phyloP scores from a whole-genome alignment of 2,329 filamentous ascomycete genomes.

The Xenosphaeropsis pyriputrescens region DNA sequence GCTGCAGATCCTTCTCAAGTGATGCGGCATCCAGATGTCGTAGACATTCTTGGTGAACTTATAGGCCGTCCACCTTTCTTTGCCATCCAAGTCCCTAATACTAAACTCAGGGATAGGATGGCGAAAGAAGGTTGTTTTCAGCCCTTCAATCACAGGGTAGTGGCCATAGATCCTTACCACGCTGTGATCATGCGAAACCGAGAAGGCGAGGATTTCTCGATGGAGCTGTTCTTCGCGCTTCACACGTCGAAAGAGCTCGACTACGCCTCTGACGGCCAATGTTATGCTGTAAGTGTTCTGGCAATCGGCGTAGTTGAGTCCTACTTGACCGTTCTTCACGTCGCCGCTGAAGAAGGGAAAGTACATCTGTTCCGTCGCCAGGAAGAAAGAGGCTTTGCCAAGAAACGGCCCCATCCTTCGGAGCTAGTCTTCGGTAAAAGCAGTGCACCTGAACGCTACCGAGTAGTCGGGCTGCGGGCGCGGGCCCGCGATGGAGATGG shows the following conservation, averaged over 20 bases:
- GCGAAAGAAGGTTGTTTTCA: slow-evolving; percentile 9
- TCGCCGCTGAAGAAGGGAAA: slow-evolving; percentile 32
- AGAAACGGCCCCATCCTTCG: no score
- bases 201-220: slow-evolving; percentile 26
- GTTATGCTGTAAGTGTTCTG: slow-evolving; percentile 24
- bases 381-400: slow-evolving; percentile 26
- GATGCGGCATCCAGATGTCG: slow-evolving; percentile 11
- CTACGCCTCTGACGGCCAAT: slow-evolving; percentile 18
- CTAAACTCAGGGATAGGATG: slow-evolving; percentile 11
- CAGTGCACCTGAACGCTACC: no score
- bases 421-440: no score
- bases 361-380: slow-evolving; percentile 28
- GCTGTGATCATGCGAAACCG: slow-evolving; percentile 4
- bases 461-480: no score
- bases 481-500: no score
- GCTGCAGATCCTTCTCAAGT: slow-evolving; percentile 11
- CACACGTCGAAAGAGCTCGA: slow-evolving; percentile 13
- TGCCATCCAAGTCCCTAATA: slow-evolving; percentile 10
- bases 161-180: slow-evolving; percentile 15
- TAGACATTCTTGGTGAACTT: slow-evolving; percentile 13
- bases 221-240: slow-evolving; percentile 22
- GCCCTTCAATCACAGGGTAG: slow-evolving; percentile 8
- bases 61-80: slow-evolving; percentile 9
- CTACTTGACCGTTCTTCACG: slow-evolving; percentile 10
- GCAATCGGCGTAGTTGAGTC: slow-evolving; percentile 20